These are phyloP conservation scores for Periconia sp. DNA, from an alignment of 2,329 filamentous ascomycete species.

Conservation along the genomic window DNA sequence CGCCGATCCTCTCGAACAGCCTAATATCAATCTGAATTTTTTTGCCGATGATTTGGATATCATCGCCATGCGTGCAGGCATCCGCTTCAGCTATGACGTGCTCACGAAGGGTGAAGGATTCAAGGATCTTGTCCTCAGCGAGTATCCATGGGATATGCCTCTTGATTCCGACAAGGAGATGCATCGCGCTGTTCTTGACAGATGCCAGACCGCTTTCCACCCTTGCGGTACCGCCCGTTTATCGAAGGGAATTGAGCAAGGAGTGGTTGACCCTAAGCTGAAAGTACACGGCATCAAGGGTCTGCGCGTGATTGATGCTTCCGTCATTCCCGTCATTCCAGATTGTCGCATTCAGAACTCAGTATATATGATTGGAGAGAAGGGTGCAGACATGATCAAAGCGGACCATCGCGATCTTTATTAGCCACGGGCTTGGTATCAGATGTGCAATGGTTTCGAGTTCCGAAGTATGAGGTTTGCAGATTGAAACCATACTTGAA, in stretches of 20 bases:
- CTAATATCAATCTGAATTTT: slow-evolving; percentile 55
- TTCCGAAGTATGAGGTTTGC: too few species aligned
- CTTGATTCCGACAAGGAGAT: slow-evolving; percentile 62
- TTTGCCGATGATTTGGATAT: slow-evolving; percentile 54
- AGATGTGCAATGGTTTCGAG: too few species aligned
- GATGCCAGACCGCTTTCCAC: slow-evolving; percentile 64
- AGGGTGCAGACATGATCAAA: slow-evolving; percentile 40
- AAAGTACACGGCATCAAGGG: slow-evolving; percentile 36
- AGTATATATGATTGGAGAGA: slow-evolving; percentile 42
- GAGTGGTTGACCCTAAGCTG: slow-evolving; percentile 32
- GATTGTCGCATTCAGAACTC: slow-evolving; percentile 39
- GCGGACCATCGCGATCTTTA: too few species aligned
- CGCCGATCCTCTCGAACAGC: slow-evolving; percentile 65
- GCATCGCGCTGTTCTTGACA: slow-evolving; percentile 62
- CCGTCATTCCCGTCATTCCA: slow-evolving; percentile 38
- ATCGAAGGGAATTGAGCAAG: too few species aligned
- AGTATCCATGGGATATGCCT: slow-evolving; percentile 69
- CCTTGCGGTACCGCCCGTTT: too few species aligned
- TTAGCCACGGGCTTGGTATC: too few species aligned
- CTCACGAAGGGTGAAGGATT: slow-evolving; percentile 63
- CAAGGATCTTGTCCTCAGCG: slow-evolving; percentile 58
- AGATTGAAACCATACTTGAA: too few species aligned
- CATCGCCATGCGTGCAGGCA: slow-evolving; percentile 64
- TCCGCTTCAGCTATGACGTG: slow-evolving; percentile 64
- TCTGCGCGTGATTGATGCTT: slow-evolving; percentile 38